Base-by-base conservation (phyloP, 768 basidiomycete genomes). In the Trametes elegans region DNA sequence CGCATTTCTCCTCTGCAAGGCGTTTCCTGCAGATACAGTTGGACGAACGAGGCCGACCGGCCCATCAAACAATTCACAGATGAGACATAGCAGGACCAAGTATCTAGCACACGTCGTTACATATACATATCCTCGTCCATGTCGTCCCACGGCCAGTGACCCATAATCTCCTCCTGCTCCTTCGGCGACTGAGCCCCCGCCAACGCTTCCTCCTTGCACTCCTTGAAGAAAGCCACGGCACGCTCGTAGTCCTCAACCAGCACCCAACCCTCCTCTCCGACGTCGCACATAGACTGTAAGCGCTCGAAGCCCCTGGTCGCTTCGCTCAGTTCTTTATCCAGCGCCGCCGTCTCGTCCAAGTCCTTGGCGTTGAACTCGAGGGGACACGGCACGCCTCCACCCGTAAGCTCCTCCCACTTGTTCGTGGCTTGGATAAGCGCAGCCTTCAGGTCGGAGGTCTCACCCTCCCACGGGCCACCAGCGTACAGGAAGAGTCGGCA, bases 381-480 rank as follows among this genome's bases (percentile, higher is more conserved):
- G 3, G 66, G 66, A 61, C 66, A 68, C 56, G 64, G 64, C 54
- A 46, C 44, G 39, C 44, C 60, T 49, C 31, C 58, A 14, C 60
- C 66, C 38, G 64, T 52, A 38, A 68, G 61, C 60, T 14, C 39
- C 53, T 59, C 57, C 66, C 66, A 68, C 11, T 45, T 53, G 42
- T 62, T 40, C 55, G 60, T 61, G 13, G 62, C 66, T 47, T 62
- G 26, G 60, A 81, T 77, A 1, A 82, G 76, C 58, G 70, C 64
- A 68, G 57, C 62, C 71, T 79, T 79, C 67, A 81, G 72, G 47
- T 48, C 71, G 68, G 67, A 62, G 58, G 76, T 77, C 61, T 81
- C 79, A 52, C 77, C 79, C 65, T 78, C 76, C 79, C 79, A 82
- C 10, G 72, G 75, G 53, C 43, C 63, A 68, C 79, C 43, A 49